These are phyloP conservation scores for Yamadazyma mexicana DNA, from an alignment of 1,139 yeast species.

Conservation along the genomic window DNA sequence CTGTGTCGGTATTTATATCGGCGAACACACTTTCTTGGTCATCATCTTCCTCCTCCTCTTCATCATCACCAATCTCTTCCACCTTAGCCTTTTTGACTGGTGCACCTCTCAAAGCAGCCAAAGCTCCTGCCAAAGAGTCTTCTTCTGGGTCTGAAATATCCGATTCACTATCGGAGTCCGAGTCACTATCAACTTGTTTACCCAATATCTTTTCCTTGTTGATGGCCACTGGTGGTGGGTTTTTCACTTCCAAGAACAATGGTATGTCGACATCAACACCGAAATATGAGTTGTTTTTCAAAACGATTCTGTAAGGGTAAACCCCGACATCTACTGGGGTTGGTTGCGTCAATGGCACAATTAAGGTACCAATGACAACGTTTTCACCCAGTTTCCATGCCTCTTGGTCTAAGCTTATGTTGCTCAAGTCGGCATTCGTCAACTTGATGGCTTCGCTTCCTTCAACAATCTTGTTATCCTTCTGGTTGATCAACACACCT, in stretches of 20 bases:
- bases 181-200: conserved; percentile 16
- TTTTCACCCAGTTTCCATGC: conserved; percentile 47
- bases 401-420: conserved; percentile 53
- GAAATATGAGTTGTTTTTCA: conserved; percentile 68
- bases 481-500: conserved; percentile 66
- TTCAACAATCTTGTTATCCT: conserved; percentile 78
- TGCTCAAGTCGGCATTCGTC: conserved; percentile 54
- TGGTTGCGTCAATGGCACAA: conserved; percentile 68
- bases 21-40: conserved; percentile 44
- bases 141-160: conserved; percentile 68
- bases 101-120: conserved; percentile 61
- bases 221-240: conserved; percentile 37
- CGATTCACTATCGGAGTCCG: conserved; percentile 39
- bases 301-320: conserved; percentile 61
- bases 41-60: conserved; percentile 36
- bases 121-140: conserved; percentile 64
- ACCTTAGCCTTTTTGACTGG: conserved; percentile 35
- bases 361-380: conserved; percentile 66
- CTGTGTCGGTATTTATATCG: conserved; percentile 54
- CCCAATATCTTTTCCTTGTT: conserved; percentile 18
- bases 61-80: conserved; percentile 34
- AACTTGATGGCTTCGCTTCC: conserved; percentile 53
- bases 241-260: conserved; percentile 57
- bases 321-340: conserved; percentile 68
- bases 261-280: conserved; percentile 74